Base-by-base conservation (phyloP, 805 yeast species). In the Maudiozyma saulgeensis region DNA sequence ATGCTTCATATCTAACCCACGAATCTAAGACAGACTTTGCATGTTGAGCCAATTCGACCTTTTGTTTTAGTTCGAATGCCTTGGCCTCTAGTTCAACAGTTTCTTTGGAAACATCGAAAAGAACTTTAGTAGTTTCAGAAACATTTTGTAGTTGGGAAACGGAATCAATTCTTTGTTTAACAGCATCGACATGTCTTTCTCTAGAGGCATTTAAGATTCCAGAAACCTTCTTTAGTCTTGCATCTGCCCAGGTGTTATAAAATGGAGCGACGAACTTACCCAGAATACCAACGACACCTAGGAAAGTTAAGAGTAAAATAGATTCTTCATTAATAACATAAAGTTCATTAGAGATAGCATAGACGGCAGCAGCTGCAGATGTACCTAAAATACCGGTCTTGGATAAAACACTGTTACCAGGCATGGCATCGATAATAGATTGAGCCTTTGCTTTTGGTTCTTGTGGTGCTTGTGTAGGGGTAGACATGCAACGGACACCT, bases 1-100 rank as follows among this genome's bases (percentile, higher is more conserved):
- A 89, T 60, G 87, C 84, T 78, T 93, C 99, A 73, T 86, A 87
- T 81, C 98, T 87, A 63, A 90, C 97, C 99, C 99, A 93, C 15
- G 98, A 88, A 75, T 93, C 99, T 68, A 93, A 81, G 53, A 91
- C 96, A 51, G 93, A 75, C 77, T 86, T 89, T 66, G 98, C 98
- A 78, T 89, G 96, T 55, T 75, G 62, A 51, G 95, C 91, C 59
- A 89, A 79, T 55, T 82, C 89, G 58, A 87, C 89, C 68, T 82
- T 73, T 78, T 93, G 99, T 77, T 89, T 85, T 70, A 87, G 80
- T 75, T 87, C 95, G 66, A 90, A 93, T 50, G 91, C 81, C 74
- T 88, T 80, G 56, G 96, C 95, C 80, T 93, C 99, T 66, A 90
- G 79, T 74, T 85, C 80, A 59, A 95, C 96, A 55, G 99, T 91